A percentile compares a stretch with the other conserved stretches of the same genome.
Conservation (phyloP, 106 monocot species). For the Cymbidium sinense region DNA sequence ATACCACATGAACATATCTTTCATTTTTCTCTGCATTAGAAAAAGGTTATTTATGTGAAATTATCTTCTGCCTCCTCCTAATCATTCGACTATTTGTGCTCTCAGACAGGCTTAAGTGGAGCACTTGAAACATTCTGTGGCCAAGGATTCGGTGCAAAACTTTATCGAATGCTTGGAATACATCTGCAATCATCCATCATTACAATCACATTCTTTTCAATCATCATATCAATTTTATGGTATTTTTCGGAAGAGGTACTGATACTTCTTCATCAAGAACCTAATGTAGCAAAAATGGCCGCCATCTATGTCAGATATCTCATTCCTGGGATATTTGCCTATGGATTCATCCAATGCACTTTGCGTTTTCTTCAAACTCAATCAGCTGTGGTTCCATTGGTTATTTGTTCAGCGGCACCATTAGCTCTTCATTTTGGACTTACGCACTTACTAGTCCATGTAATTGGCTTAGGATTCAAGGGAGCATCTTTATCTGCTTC, state of each 20-base stretch:
- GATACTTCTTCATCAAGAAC: conserved; percentile 61
- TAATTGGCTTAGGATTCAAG: conserved; percentile 39
- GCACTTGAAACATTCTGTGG: conserved; percentile 80
- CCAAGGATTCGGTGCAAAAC: conserved; percentile 53
- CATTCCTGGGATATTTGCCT: conserved; percentile 70
- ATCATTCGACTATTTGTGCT: not conserved
- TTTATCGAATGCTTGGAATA: conserved; percentile 49
- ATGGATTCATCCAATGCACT: conserved; percentile 54
- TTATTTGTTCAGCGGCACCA: conserved; percentile 46
- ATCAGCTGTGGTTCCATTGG: conserved; percentile 36
- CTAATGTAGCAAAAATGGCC: conserved; percentile 45
- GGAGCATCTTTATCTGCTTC: conserved; percentile 39
- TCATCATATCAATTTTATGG: conserved; percentile 20
- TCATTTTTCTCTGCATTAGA: not conserved
- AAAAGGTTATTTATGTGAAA: too few species aligned
- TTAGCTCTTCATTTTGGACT: conserved; percentile 45
- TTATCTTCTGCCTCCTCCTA: not conserved
- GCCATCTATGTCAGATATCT: conserved; percentile 39
- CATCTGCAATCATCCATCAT: conserved; percentile 21
- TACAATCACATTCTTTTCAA: conserved; percentile 25
- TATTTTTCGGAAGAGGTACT: conserved; percentile 46
- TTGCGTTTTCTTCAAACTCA: conserved; percentile 70
- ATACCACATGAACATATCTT: not conserved
- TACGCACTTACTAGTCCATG: conserved; percentile 49
- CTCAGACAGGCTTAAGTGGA: conserved; percentile 72